phyloP scores from a whole-genome alignment of 2,329 filamentous ascomycete species.

The Xylariaceae sp. region DNA sequence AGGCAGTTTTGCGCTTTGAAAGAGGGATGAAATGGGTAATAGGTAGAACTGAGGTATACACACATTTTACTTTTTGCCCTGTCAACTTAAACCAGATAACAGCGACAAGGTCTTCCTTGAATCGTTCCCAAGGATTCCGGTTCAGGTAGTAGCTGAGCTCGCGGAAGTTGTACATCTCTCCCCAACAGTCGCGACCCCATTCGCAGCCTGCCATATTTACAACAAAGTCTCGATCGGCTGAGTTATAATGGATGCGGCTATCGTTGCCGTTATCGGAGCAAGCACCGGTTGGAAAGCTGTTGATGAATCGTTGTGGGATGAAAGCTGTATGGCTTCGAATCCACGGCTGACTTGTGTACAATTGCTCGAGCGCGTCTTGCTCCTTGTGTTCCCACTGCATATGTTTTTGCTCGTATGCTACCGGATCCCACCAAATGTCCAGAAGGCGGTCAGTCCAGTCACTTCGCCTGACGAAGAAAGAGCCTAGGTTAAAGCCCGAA shows the following conservation, averaged over 20 bases:
- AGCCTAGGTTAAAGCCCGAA: slow-evolving; percentile 92
- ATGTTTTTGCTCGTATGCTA: slow-evolving; percentile 96
- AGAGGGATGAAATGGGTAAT: not conserved
- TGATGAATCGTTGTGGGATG: slow-evolving; percentile 87
- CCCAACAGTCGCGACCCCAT: slow-evolving; percentile 96
- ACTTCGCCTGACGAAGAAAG: slow-evolving; percentile 86
- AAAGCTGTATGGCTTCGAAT: slow-evolving; percentile 87
- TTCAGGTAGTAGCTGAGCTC: slow-evolving; percentile 90
- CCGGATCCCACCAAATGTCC: slow-evolving; percentile 98
- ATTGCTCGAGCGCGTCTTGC: slow-evolving; percentile 90
- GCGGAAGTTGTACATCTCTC: slow-evolving; percentile 94
- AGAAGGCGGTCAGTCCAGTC: slow-evolving; percentile 89
- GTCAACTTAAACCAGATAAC: slow-evolving; percentile 66
- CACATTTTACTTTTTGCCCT: slow-evolving; percentile 58
- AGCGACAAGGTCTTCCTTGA: slow-evolving; percentile 68
- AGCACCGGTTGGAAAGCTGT: slow-evolving; percentile 89
- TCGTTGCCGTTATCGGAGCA: slow-evolving; percentile 80
- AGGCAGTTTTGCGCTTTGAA: not conserved
- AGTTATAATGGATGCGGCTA: slow-evolving; percentile 79
- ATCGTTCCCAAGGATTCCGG: slow-evolving; percentile 76
- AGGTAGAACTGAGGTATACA: slow-evolving; percentile 3
- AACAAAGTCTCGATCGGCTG: slow-evolving; percentile 85
- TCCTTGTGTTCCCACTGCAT: slow-evolving; percentile 99
- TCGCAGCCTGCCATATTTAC: slow-evolving; percentile 99
- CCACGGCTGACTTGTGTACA: slow-evolving; percentile 92